These are phyloP conservation scores for Suhomyces sp. DNA, from an alignment of 805 yeast species.

Conservation along the genomic window DNA sequence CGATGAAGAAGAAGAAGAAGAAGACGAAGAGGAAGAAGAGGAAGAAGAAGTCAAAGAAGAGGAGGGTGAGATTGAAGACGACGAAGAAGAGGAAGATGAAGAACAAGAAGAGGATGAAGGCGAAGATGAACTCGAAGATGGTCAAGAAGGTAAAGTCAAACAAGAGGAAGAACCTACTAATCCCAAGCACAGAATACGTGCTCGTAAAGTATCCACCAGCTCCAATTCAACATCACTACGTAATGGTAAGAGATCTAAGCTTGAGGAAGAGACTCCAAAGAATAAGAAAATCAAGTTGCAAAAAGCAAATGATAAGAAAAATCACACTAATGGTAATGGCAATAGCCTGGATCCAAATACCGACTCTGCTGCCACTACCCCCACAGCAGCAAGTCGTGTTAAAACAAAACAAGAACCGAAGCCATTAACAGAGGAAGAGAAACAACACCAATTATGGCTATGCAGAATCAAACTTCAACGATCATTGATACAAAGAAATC, in stretches of 20 bases:
- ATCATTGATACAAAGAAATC: constrained; percentile 47
- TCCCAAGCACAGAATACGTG: constrained; percentile 10
- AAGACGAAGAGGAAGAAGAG: constrained; percentile 18
- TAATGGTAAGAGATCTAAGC: constrained; percentile 4
- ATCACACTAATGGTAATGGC: constrained; percentile 8
- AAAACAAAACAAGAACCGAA: constrained; percentile 11
- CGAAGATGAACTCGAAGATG: constrained; percentile 3
- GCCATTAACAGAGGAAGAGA: constrained; percentile 36
- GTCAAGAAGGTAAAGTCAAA: constrained; percentile 5
- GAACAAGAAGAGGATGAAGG: constrained; percentile 8
- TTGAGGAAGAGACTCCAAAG: constrained; percentile 4
- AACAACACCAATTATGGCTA: constrained; percentile 45
- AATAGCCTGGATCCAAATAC: constrained; percentile 6
- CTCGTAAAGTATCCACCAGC: constrained; percentile 6
- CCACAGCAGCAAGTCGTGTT: constrained; percentile 2
- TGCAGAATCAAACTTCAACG: constrained; percentile 50
- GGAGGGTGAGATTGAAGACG: constrained; percentile 11
- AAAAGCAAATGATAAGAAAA: too few relatives aligned
- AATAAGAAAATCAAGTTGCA: constrained; percentile 10
- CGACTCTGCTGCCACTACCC: too few relatives aligned
- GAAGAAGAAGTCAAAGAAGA: constrained; percentile 10
- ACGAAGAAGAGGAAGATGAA: constrained; percentile 8
- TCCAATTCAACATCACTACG: constrained; percentile 1
- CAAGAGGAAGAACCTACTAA: constrained; percentile 4
- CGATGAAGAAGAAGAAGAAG: constrained; percentile 24